Conservation (phyloP, 164 flowering plant genomes). For the Malania oleifera region DNA sequence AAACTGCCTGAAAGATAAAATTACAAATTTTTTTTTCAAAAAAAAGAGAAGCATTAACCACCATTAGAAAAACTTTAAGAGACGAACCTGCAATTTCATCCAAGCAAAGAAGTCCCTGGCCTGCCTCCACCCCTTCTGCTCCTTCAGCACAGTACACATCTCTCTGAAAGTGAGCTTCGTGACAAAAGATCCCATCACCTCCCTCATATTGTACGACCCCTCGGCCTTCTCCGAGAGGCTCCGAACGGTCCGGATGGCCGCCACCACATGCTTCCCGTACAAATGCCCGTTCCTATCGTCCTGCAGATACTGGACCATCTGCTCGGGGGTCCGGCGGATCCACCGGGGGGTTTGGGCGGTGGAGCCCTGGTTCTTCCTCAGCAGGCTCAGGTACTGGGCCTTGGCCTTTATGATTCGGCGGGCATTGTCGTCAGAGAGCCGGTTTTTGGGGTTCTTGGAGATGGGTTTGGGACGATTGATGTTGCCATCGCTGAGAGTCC, state of each 20-base stretch:
- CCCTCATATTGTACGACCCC: constrained; percentile 69
- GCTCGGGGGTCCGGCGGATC: constrained; percentile 81
- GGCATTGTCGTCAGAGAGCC: constrained; percentile 83
- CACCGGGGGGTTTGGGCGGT: constrained; percentile 69
- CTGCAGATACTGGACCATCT: constrained; percentile 73
- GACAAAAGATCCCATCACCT: constrained; percentile 73
- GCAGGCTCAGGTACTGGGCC: constrained; percentile 55
- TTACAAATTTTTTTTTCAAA: too few species aligned
- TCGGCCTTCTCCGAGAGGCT: constrained; percentile 37
- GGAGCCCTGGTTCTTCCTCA: constrained; percentile 71
- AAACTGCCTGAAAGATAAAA: too few species aligned
- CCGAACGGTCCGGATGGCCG: constrained; percentile 69
- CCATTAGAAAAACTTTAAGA: not conserved
- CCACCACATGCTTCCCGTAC: constrained; percentile 87
- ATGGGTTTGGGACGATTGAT: constrained; percentile 45
- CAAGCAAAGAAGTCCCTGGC: constrained; percentile 77
- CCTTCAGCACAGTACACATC: constrained; percentile 92
- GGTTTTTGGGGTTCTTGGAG: constrained; percentile 49
- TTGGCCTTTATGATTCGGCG: constrained; percentile 75
- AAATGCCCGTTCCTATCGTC: constrained; percentile 81
- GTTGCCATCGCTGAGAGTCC: constrained; percentile 71
- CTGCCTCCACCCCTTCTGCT: constrained; percentile 87
- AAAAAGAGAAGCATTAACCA: too few species aligned
- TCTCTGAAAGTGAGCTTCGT: constrained; percentile 69
- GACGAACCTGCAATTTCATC: constrained; percentile 96